phyloP scores from a whole-genome alignment of 768 basidiomycete genomes.

The Phanerochaete sordida region DNA sequence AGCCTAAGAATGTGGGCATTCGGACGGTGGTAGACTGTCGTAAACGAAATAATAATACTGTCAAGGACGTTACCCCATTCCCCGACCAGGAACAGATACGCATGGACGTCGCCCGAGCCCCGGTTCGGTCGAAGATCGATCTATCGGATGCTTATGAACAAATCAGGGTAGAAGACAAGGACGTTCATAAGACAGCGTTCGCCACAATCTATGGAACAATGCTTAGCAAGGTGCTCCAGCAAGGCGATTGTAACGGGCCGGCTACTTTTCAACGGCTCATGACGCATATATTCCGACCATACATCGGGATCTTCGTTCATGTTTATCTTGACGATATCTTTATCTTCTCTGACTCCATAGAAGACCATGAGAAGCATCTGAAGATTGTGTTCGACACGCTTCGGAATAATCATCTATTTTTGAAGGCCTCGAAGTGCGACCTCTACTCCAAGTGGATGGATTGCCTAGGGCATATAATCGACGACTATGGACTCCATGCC shows the following conservation, averaged over 20 bases:
- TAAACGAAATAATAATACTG: slow-evolving; percentile 38
- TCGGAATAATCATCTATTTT: slow-evolving; percentile 25
- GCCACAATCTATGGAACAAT: slow-evolving; percentile 33
- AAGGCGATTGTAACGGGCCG: slow-evolving; percentile 43
- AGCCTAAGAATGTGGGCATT: slow-evolving; percentile 30
- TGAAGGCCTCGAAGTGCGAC: slow-evolving; percentile 32
- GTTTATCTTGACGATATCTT: slow-evolving; percentile 46
- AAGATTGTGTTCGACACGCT: slow-evolving; percentile 29
- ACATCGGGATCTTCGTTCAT: slow-evolving; percentile 36
- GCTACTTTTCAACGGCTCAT: slow-evolving; percentile 44
- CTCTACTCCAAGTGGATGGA: slow-evolving; percentile 28
- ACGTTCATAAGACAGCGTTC: slow-evolving; percentile 32
- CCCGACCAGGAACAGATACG: slow-evolving; percentile 39
- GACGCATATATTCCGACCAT: slow-evolving; percentile 35
- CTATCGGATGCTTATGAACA: slow-evolving; percentile 42
- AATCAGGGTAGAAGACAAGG: slow-evolving; percentile 27
- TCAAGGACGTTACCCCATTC: slow-evolving; percentile 36
- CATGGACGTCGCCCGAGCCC: slow-evolving; percentile 29
- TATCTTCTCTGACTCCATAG: slow-evolving; percentile 31
- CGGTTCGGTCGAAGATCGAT: slow-evolving; percentile 37
- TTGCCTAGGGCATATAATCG: slow-evolving; percentile 39
- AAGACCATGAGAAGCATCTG: slow-evolving; percentile 36
- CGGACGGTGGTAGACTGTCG: slow-evolving; percentile 32
- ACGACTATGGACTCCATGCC: slow-evolving; percentile 34
- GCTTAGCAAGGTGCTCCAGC: slow-evolving; percentile 38